These are phyloP conservation scores for Phaeosphaeriaceae sp. DNA, from an alignment of 2,329 filamentous ascomycete genomes.

Conservation along the genomic window DNA sequence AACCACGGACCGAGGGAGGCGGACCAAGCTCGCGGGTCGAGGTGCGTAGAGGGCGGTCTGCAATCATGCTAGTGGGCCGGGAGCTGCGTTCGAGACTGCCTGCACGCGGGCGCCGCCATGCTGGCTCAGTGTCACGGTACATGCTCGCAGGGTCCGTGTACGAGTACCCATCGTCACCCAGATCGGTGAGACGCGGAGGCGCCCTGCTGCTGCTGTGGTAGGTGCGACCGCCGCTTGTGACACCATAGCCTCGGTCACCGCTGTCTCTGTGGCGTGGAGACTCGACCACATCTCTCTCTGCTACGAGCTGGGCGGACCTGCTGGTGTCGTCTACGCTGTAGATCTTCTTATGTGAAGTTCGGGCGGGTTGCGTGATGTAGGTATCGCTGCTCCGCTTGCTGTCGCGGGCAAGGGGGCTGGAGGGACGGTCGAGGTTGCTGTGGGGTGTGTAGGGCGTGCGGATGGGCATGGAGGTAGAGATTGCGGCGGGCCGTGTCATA, in stretches of 20 bases:
- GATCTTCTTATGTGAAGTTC: constrained; percentile 54
- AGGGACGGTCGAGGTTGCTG: constrained; percentile 39
- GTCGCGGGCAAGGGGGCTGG: constrained; percentile 50
- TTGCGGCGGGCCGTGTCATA: constrained; percentile 43
- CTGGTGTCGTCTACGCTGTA: constrained; percentile 57
- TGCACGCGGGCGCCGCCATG: constrained; percentile 53
- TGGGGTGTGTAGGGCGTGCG: constrained; percentile 36
- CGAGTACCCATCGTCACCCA: constrained; percentile 54
- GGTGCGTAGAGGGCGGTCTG: constrained; percentile 46
- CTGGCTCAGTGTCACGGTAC: constrained; percentile 59
- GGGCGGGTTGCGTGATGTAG: constrained; percentile 48
- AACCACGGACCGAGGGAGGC: constrained; percentile 72
- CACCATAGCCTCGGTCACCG: constrained; percentile 27
- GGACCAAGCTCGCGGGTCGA: constrained; percentile 56
- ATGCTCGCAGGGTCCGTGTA: constrained; percentile 60
- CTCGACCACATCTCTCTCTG: constrained; percentile 47
- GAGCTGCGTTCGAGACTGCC: constrained; percentile 55
- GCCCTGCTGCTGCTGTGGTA: constrained; percentile 38
- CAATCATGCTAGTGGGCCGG: constrained; percentile 55
- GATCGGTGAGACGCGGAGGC: constrained; percentile 41
- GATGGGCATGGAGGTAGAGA: constrained; percentile 40
- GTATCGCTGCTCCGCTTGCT: constrained; percentile 40
- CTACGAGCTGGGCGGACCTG: constrained; percentile 45
- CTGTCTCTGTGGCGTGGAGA: constrained; percentile 36
- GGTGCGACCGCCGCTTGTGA: constrained; percentile 40